Evolutionary conservation across 345 rosid species (phyloP), one percentile per base, ranked within the genome.

Genomic region (Brassica incana): DNA sequence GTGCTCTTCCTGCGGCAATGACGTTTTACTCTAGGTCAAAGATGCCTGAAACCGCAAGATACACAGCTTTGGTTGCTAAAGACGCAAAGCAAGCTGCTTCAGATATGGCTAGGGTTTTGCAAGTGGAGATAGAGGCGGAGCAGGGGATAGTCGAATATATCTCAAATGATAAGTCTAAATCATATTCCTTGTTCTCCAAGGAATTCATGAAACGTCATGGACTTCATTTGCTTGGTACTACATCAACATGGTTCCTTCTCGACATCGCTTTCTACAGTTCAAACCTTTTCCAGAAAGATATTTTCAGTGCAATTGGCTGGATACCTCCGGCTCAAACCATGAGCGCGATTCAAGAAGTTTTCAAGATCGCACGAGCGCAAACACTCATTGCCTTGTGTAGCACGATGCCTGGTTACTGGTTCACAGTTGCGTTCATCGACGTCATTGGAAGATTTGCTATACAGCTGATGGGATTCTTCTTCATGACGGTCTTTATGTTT

Each of bases 361-460:
- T 40, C 48, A 40, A 40, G 48, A 40, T 40, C 48, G 48, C 48
- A 40, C 4, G 48, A 10, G 48, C 48, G 48, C 48, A 40, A 40
- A 40, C 48, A 2, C 48, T 40, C 5, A 40, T 40, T 40, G 48
- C 48, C 48, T 40, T 40, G 48, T 40, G 48, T 10, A 40, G 86
- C 1, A 85, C 93, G 0, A 85, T 92, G 74, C 97, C 95, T 1
- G 97, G 97, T 4, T 90, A 92, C 67, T 90, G 81, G 78, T 83
- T 90, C 84, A 87, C 90, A 0, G 89, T 92, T 66, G 82, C 77
- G 36, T 82, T 88, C 75, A 90, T 92, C 2, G 96, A 92, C 20
- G 85, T 87, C 0, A 76, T 90, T 2, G 97, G 97, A 59, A 83
- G 96, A 38, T 79, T 86, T 2, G 77, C 59, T 18, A 89, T 92